Conservation (phyloP, 306 rosid species). For the Comarum palustre region DNA sequence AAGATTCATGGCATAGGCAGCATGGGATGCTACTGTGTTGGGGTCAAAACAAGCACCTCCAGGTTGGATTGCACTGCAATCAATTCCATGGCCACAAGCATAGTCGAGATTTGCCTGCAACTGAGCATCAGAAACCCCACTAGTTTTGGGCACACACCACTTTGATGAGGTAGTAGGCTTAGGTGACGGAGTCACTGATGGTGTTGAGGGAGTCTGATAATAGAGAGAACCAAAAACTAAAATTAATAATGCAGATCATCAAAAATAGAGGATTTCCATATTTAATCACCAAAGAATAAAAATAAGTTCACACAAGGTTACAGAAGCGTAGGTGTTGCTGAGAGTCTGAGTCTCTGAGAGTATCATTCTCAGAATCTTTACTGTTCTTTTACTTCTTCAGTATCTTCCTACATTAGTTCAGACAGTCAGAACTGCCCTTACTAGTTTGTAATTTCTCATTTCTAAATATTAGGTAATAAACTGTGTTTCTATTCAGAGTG, state of each 20-base stretch:
- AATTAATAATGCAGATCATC: neutral
- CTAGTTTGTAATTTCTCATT: neutral
- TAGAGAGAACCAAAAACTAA: neutral
- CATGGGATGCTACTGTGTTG: slow-evolving; percentile 59
- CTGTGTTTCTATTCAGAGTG: neutral
- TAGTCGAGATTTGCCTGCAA: slow-evolving; percentile 76
- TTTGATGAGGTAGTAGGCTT: slow-evolving; percentile 29
- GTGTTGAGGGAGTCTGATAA: slow-evolving; percentile 35
- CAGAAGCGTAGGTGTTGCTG: neutral
- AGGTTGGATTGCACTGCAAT: slow-evolving; percentile 63
- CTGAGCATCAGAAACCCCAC: slow-evolving; percentile 50
- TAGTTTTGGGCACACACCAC: slow-evolving; percentile 76
- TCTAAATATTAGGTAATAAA: neutral
- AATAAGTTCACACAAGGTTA: neutral
- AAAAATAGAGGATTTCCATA: neutral
- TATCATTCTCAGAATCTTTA: neutral
- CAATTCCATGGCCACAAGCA: slow-evolving; percentile 55
- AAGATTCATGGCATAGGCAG: slow-evolving; percentile 88
- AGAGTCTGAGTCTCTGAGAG: neutral
- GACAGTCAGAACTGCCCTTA: neutral
- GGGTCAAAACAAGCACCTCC: slow-evolving; percentile 90
- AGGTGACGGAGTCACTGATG: slow-evolving; percentile 45
- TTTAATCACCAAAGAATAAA: neutral
- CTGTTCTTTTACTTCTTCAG: neutral
- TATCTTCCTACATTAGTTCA: neutral